Percentiles rank a stretch among this genome's conserved stretches.
These are phyloP conservation scores for Rheum nobile DNA, from an alignment of 148 eudicot genomes.

Conservation along the genomic window DNA sequence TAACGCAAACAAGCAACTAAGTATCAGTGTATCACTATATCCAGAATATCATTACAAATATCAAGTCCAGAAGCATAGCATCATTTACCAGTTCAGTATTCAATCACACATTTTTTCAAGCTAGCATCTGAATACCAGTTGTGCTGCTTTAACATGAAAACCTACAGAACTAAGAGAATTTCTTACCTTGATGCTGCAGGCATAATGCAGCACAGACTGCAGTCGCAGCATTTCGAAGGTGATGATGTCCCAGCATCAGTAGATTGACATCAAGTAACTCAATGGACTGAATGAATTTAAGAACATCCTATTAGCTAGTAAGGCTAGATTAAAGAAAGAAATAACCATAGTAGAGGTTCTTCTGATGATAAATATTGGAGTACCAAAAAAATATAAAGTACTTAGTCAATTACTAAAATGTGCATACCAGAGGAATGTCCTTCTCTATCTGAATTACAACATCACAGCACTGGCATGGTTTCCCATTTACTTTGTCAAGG, in stretches of 20 bases:
- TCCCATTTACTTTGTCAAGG: slow-evolving; percentile 24
- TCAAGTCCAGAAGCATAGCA: not conserved
- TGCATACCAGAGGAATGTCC: slow-evolving; percentile 48
- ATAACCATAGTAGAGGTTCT: not conserved
- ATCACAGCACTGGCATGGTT: slow-evolving; percentile 62
- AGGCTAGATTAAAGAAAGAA: not conserved
- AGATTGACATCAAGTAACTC: slow-evolving; percentile 47
- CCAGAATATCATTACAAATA: not conserved
- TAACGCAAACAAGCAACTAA: not conserved
- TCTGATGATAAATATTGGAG: not conserved
- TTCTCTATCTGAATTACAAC: slow-evolving; percentile 49
- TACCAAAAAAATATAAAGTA: not conserved
- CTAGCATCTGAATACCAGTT: not conserved
- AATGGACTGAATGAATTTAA: slow-evolving; percentile 31
- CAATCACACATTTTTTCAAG: not conserved
- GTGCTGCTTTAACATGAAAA: not conserved
- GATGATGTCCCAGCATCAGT: slow-evolving; percentile 76
- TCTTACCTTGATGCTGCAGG: slow-evolving; percentile 66
- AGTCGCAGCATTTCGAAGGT: slow-evolving; percentile 87
- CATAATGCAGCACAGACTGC: slow-evolving; percentile 86
- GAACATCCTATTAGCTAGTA: not conserved
- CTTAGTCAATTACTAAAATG: not conserved
- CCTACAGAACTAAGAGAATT: not conserved
- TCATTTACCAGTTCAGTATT: not conserved
- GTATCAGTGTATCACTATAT: not conserved